phyloP scores from a whole-genome alignment of 1,284 basidiomycete genomes.

The Naganishia cerealis region DNA sequence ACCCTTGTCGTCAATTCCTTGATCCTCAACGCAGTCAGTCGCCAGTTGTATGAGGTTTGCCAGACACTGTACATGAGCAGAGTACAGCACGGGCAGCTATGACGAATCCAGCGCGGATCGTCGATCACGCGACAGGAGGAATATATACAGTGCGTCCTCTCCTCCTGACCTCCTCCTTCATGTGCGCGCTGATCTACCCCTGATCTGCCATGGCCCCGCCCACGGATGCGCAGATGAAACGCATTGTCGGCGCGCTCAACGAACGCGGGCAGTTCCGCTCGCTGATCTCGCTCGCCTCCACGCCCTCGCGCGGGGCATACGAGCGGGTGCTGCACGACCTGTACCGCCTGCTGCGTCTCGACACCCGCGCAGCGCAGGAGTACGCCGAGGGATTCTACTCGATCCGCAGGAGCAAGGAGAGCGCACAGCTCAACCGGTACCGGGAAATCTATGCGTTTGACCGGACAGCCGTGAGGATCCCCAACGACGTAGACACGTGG shows the following conservation, averaged over 20 bases:
- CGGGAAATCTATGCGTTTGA: slow-evolving; percentile 33
- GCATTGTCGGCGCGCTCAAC: slow-evolving; percentile 18
- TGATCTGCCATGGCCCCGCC: slow-evolving; percentile 12
- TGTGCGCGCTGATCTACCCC: too few relatives aligned
- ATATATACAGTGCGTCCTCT: too few relatives aligned
- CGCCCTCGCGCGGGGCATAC: slow-evolving; percentile 1
- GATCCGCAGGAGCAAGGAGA: slow-evolving; percentile 15
- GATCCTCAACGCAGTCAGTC: too few relatives aligned
- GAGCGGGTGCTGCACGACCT: slow-evolving; percentile 11
- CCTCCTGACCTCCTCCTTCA: too few relatives aligned
- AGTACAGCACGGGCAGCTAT: too few relatives aligned
- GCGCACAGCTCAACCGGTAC: slow-evolving; percentile 26
- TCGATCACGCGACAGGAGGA: too few relatives aligned
- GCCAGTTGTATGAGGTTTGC: too few relatives aligned
- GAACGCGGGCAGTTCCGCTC: slow-evolving; percentile 19
- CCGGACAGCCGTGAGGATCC: slow-evolving; percentile 31
- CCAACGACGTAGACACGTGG: slow-evolving; percentile 15
- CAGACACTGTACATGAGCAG: too few relatives aligned
- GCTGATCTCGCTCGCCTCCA: slow-evolving; percentile 17
- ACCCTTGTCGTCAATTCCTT: too few relatives aligned
- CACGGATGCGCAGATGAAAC: slow-evolving; percentile 12
- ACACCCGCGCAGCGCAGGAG: slow-evolving; percentile 1
- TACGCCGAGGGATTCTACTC: slow-evolving; percentile 29
- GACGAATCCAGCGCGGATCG: too few relatives aligned
- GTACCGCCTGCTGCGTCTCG: slow-evolving; percentile 1